These are phyloP conservation scores for Colletotrichum lupini DNA, from an alignment of 2,329 filamentous ascomycete species.

Conservation along the genomic window DNA sequence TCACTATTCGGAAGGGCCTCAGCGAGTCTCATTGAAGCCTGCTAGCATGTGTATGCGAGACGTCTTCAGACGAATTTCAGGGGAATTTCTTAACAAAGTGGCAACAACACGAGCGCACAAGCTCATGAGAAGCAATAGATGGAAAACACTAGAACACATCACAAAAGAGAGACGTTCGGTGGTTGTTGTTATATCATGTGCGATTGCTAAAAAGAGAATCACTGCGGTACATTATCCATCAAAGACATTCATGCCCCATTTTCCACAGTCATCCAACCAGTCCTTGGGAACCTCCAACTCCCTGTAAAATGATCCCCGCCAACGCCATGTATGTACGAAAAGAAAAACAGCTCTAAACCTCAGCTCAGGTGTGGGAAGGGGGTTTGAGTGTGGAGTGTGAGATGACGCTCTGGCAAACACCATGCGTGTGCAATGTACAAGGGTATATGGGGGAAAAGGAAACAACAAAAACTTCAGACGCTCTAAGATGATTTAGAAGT, in stretches of 20 bases:
- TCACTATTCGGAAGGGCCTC: neutral
- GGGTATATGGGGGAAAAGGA: slow-evolving; percentile 38
- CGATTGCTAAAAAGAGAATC: slow-evolving; percentile 22
- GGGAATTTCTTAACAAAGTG: neutral
- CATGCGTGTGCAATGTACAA: slow-evolving; percentile 36
- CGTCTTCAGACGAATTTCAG: neutral
- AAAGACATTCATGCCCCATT: slow-evolving; percentile 32
- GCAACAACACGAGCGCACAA: neutral
- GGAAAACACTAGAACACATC: neutral
- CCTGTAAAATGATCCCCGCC: slow-evolving; percentile 20
- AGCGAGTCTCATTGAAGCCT: neutral
- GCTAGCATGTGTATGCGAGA: neutral
- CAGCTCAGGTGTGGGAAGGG: slow-evolving; percentile 12
- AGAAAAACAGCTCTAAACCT: slow-evolving; percentile 17
- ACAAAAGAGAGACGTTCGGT: neutral
- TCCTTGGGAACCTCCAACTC: slow-evolving; percentile 28
- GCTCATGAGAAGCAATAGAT: neutral
- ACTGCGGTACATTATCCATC: slow-evolving; percentile 33
- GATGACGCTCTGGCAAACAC: slow-evolving; percentile 41
- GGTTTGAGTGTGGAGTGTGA: slow-evolving; percentile 31
- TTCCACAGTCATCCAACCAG: slow-evolving; percentile 32
- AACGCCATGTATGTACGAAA: slow-evolving; percentile 31
- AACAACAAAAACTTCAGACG: slow-evolving; percentile 27
- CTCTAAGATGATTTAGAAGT: slow-evolving; percentile 76
- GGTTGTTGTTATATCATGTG: slow-evolving; percentile 17